A percentile compares a stretch with the other conserved stretches of the same genome.
These are phyloP conservation scores for Chlamydomonas eustigma DNA, from an alignment of 139 green algal genomes.

Conservation along the genomic window DNA sequence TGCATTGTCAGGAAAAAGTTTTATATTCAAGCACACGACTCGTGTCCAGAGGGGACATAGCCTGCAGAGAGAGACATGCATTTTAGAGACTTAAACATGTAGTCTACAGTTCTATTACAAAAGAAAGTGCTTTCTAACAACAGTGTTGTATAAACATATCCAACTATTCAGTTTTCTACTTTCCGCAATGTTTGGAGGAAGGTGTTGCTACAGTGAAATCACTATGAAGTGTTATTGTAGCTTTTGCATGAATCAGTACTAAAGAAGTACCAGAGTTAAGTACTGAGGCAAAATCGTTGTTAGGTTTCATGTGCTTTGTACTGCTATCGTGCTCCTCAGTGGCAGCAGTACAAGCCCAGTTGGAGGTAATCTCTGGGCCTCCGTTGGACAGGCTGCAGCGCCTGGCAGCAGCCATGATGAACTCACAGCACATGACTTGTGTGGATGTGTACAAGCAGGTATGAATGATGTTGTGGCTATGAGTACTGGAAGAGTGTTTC, in stretches of 20 bases:
- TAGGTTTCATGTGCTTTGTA: background rate
- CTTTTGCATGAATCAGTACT: background rate
- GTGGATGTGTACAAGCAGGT: background rate
- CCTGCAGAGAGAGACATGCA: too few relatives aligned
- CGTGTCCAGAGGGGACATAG: background rate
- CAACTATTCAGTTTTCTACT: too few relatives aligned
- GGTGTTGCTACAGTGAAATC: too few relatives aligned
- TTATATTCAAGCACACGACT: background rate
- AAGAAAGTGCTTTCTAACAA: too few relatives aligned
- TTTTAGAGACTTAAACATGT: background rate
- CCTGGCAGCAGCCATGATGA: background rate
- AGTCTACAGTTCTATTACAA: background rate
- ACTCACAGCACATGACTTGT: background rate
- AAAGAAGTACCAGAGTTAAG: background rate
- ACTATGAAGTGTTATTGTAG: too few relatives aligned
- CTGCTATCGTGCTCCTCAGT: background rate
- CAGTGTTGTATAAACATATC: too few relatives aligned
- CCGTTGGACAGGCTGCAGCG: background rate
- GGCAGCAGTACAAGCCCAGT: background rate
- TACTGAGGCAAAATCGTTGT: background rate
- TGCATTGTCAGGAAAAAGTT: background rate
- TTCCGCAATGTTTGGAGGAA: too few relatives aligned
- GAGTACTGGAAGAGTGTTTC: background rate
- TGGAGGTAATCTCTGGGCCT: background rate
- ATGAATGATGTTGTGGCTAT: background rate